Percentiles rank a stretch among this genome's conserved stretches.
These are phyloP conservation scores for Eutrema salsugineum DNA, from an alignment of 441 rosid genomes.

Conservation along the genomic window DNA sequence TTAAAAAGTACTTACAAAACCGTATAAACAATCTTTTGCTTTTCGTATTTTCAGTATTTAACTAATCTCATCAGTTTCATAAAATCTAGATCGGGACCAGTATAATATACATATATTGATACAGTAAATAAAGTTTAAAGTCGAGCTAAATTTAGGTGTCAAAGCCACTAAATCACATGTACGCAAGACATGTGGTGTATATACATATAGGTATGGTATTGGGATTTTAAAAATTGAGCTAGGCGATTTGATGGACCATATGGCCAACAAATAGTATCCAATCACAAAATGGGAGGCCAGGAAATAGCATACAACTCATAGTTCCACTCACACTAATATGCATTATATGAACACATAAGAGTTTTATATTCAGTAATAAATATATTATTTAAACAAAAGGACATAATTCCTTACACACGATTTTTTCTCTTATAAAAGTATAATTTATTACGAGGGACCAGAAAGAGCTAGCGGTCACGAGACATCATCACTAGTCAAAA, in stretches of 20 bases:
- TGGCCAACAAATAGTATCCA: constrained; percentile 38
- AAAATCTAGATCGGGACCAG: constrained; percentile 12
- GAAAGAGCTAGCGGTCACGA: constrained; percentile 34
- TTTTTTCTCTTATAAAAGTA: constrained; percentile 21
- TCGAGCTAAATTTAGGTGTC: constrained; percentile 33
- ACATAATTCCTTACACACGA: constrained; percentile 39
- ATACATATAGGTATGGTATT: constrained; percentile 30
- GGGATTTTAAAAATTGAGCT: constrained; percentile 28
- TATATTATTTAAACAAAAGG: constrained; percentile 28
- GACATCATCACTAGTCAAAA: constrained; percentile 57
- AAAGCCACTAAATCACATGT: constrained; percentile 34
- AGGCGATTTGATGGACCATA: constrained; percentile 32
- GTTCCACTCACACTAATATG: constrained; percentile 59
- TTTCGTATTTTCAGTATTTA: background rate
- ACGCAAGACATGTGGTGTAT: constrained; percentile 30
- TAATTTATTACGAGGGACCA: constrained; percentile 26
- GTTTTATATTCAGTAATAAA: background rate
- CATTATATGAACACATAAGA: constrained; percentile 27
- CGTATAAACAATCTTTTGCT: background rate
- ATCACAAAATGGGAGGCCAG: constrained; percentile 58
- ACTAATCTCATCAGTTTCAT: background rate
- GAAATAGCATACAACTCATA: constrained; percentile 52
- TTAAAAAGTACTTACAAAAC: background rate
- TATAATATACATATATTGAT: background rate
- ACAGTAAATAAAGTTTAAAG: constrained; percentile 7